A percentile compares a stretch with the other conserved stretches of the same genome.
Evolutionary conservation across 2,329 filamentous ascomycete species (phyloP).

Genomic region (Thermomyces lanuginosus): DNA sequence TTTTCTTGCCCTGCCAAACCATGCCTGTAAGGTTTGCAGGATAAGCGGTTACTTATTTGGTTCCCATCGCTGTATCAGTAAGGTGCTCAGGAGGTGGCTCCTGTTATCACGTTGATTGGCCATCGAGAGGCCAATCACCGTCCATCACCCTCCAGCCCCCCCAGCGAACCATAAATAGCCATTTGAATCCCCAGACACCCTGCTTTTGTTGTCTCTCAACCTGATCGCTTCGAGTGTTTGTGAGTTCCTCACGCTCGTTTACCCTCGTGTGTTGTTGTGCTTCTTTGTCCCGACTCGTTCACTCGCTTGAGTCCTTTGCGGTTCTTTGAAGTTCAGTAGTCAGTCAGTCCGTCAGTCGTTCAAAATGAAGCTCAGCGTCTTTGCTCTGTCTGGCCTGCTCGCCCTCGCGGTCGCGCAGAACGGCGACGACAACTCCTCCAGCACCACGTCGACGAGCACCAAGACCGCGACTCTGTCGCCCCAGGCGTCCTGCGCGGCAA

Average conservation of each 20-base stretch:
- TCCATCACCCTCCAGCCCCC: too few relatives aligned
- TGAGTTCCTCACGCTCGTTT: background rate
- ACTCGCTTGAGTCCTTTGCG: background rate
- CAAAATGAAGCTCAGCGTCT: conserved; percentile 28
- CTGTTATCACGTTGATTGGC: too few relatives aligned
- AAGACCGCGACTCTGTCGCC: conserved; percentile 19
- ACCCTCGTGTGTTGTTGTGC: background rate
- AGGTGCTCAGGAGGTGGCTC: too few relatives aligned
- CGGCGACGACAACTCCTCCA: conserved; percentile 12
- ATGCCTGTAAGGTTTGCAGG: too few relatives aligned
- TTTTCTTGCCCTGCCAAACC: too few relatives aligned
- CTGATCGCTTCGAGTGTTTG: background rate
- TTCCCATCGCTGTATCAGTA: too few relatives aligned
- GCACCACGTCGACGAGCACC: conserved; percentile 15
- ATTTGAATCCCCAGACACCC: too few relatives aligned
- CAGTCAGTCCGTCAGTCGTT: background rate
- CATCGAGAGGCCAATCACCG: too few relatives aligned
- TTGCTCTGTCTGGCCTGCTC: conserved; percentile 30
- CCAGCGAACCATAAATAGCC: too few relatives aligned
- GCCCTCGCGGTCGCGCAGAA: conserved; percentile 29
- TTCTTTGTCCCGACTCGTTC: background rate
- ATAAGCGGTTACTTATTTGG: too few relatives aligned
- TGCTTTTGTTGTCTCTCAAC: background rate
- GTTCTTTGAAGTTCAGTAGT: conserved; percentile 4
- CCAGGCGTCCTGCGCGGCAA: conserved; percentile 18